Conservation (phyloP, 495 filamentous ascomycete genomes). For the Aspergillus diversus region DNA sequence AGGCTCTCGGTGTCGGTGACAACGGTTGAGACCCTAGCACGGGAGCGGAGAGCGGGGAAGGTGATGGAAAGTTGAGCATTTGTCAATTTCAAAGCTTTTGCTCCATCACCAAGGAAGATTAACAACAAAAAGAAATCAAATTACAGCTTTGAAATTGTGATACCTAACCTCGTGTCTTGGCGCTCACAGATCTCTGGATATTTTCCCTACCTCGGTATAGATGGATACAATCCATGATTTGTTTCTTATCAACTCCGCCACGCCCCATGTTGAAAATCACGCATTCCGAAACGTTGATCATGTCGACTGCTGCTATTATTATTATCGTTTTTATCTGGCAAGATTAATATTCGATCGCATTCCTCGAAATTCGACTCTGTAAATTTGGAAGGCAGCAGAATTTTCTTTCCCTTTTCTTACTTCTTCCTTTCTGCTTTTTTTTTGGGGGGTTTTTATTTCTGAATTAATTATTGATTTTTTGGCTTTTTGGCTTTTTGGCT, state of each 20-base stretch:
- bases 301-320: background rate
- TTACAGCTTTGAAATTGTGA: background rate
- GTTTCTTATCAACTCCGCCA: background rate
- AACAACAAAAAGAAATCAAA: background rate
- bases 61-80: background rate
- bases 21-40: background rate
- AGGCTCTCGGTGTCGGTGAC: constrained; percentile 10
- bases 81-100: background rate
- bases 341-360: background rate
- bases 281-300: background rate
- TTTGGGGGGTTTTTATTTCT: background rate
- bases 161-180: background rate
- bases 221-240: background rate
- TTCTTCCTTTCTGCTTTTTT: background rate
- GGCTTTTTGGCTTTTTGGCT: no score
- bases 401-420: background rate
- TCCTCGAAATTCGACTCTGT: background rate
- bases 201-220: constrained; percentile 4
- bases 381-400: background rate
- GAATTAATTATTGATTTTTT: no score
- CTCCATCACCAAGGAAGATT: background rate
- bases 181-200: background rate
- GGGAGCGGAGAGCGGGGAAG: background rate
- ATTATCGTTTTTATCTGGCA: no score
- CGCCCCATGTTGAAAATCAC: constrained; percentile 3